These are phyloP conservation scores for Ziziphus jujuba DNA, from an alignment of 306 rosid genomes.

Conservation along the genomic window DNA sequence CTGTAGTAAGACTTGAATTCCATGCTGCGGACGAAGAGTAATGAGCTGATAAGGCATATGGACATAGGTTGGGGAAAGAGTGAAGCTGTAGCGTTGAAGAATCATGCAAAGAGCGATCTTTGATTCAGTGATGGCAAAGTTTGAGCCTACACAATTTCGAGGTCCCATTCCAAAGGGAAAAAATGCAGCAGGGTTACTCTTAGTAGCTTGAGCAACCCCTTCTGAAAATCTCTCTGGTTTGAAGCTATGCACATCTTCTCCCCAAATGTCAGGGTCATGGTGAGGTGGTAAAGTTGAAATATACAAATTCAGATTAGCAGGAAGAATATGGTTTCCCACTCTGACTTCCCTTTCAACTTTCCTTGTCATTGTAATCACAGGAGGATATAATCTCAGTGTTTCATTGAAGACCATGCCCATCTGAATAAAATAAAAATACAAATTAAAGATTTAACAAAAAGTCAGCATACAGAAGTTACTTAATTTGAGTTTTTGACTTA, in stretches of 20 bases:
- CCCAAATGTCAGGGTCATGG: conserved; percentile 33
- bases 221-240: conserved; percentile 29
- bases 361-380: not conserved
- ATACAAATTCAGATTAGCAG: not conserved
- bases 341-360: not conserved
- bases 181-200: conserved; percentile 11
- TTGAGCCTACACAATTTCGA: conserved; percentile 19
- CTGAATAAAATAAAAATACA: not conserved
- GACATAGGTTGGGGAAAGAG: conserved; percentile 17
- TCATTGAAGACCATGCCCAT: conserved; percentile 31
- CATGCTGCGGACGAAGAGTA: conserved; percentile 8
- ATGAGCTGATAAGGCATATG: conserved; percentile 3
- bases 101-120: too few species aligned
- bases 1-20: too few species aligned
- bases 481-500: conserved; percentile 9
- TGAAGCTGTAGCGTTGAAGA: too few species aligned
- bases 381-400: conserved; percentile 28
- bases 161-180: conserved; percentile 30
- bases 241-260: conserved; percentile 23
- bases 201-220: conserved; percentile 27
- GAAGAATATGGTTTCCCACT: conserved; percentile 22
- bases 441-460: too few species aligned
- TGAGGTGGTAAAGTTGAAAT: conserved; percentile 7
- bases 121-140: conserved; percentile 24
- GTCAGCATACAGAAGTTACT: too few species aligned